Evolutionary conservation across 1,284 basidiomycete species (phyloP), one percentile per base, ranked within the genome.

Genomic region (Ustilago tritici): DNA sequence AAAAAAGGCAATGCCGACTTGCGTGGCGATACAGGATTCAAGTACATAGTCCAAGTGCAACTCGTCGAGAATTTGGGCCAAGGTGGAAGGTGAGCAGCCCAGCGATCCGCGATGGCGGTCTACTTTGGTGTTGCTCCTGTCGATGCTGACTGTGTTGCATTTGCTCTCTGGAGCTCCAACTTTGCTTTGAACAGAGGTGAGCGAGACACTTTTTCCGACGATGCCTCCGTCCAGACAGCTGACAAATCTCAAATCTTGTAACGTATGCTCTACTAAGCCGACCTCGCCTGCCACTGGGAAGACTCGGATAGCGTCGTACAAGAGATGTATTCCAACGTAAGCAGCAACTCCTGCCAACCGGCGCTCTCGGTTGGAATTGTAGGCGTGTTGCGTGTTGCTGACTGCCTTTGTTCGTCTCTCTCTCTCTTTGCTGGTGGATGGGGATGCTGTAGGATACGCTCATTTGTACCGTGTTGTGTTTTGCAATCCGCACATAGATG

Each of bases 221-320:
- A 36, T 9, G 50, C 38, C 38, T 6, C 3, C 10, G 17, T 15
- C 2, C 8, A 15, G 41, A 17, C 2, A 46, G 41, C 31, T 52
- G 49, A 38, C 49, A 28, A 15, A 1, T 15, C 31, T 17, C 54
- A 64, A 36, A 17, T 36, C 15, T 34, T 28, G 10, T 7, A 6
- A 7, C 5, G 15, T 14, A 34, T 8, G 9, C 50, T 8, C 4
- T 28, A 14, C 14, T 17, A 41, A 79, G 80, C 78, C 63, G 80
- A 82, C 54, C 61, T 80, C 6, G 74, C 76, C 5, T 82, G 80
- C 49, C 79, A 82, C 53, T 82, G 80, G 80, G 73, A 80, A 63
- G 80, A 82, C 54, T 55, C 62, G 9, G 80, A 82, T 36, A 61
- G 60, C 19, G 78, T 82, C n/a, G 55, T 77, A 1, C 76, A 77